Evolutionary conservation across 164 flowering plant genomes (phyloP).

Genomic region (Macadamia tetraphylla): DNA sequence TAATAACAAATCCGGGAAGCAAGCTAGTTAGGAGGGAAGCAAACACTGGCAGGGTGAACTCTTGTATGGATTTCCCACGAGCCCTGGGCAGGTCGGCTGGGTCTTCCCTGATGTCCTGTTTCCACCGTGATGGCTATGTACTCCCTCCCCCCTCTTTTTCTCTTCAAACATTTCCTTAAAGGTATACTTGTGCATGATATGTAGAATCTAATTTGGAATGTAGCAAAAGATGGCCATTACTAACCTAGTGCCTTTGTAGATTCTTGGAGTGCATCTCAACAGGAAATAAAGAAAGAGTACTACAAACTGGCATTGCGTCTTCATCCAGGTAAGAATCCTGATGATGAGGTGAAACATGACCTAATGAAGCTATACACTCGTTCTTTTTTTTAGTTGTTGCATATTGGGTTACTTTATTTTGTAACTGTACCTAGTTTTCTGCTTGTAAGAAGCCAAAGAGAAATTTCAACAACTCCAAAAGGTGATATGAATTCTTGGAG

Average conservation of each 20-base stretch:
- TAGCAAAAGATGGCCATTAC: not conserved
- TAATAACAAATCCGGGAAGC: no score
- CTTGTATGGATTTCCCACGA: no score
- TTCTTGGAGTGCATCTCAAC: slow-evolving; percentile 92
- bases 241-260: slow-evolving; percentile 30
- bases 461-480: slow-evolving; percentile 95
- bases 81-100: no score
- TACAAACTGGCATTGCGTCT: slow-evolving; percentile 85
- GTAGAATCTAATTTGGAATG: not conserved
- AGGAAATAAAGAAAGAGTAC: slow-evolving; percentile 92
- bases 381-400: no score
- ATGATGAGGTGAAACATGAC: slow-evolving; percentile 58
- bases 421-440: not conserved
- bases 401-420: not conserved
- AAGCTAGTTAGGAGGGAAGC: no score
- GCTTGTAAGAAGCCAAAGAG: slow-evolving; percentile 80
- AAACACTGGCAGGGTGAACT: no score
- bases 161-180: no score
- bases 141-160: no score
- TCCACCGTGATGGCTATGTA: no score
- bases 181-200: not conserved
- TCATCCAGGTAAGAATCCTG: slow-evolving; percentile 98
- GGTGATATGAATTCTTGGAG: slow-evolving; percentile 91
- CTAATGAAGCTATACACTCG: not conserved
- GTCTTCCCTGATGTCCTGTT: no score